Conservation (phyloP, 257 asterid species). For the Plectranthus barbatus region DNA sequence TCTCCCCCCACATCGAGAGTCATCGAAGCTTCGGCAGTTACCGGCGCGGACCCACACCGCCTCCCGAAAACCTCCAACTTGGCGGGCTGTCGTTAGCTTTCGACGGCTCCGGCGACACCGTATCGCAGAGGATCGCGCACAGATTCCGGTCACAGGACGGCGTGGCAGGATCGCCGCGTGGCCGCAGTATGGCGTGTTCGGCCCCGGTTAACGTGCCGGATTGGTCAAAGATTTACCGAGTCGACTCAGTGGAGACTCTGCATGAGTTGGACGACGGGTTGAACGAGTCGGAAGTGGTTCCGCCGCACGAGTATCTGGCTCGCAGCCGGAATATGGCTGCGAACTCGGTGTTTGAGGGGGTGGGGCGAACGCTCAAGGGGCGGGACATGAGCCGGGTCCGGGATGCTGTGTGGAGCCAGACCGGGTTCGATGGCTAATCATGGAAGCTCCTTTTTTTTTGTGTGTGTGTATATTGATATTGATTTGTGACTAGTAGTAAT, state of each 20-base stretch:
- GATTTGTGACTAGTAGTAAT: no score
- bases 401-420: constrained; percentile 92
- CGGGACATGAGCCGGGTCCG: constrained; percentile 86
- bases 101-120: constrained; percentile 32
- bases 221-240: constrained; percentile 74
- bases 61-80: constrained; percentile 20
- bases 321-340: constrained; percentile 46
- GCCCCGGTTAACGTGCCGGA: constrained; percentile 80
- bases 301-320: constrained; percentile 82
- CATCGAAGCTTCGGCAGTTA: constrained; percentile 22
- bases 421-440: constrained; percentile 68
- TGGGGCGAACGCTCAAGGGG: constrained; percentile 82
- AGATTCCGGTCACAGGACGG: constrained; percentile 46
- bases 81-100: constrained; percentile 73
- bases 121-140: constrained; percentile 46
- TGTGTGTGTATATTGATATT: no score
- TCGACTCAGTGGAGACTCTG: constrained; percentile 54
- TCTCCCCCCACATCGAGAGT: constrained; percentile 27
- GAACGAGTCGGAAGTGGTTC: constrained; percentile 43
- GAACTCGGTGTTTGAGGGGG: constrained; percentile 69
- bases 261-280: constrained; percentile 39
- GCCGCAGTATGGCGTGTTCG: constrained; percentile 58
- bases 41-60: constrained; percentile 20
- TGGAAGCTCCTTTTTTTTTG: background rate
- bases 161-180: constrained; percentile 37